Evolutionary conservation across 495 filamentous ascomycete genomes (phyloP), one percentile per base, ranked within the genome.

Genomic region (Penicillium cataractarum): DNA sequence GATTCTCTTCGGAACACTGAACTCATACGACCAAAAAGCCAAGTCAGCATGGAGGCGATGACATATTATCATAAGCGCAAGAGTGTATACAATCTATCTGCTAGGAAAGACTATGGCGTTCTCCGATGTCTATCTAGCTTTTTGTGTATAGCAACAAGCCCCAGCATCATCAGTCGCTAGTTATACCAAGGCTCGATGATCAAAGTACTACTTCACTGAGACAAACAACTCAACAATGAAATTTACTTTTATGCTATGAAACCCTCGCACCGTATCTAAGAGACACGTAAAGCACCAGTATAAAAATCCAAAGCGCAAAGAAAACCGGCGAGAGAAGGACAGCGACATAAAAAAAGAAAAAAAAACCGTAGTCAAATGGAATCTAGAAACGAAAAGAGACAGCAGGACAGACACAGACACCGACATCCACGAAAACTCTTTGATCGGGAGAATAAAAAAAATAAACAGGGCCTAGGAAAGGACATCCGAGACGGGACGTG

Each of bases 361-460:
- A 40, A 54, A 32, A 48, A 48, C 26, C 56, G 46, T 21, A 12
- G 22, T 61, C 24, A 37, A 65, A 63, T 66, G 60, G 63, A 65
- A 65, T 62, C 63, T 65, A 62, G 44, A 65, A 48, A 24, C 51
- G 29, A 42, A 49, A 55, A 53, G 50, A 19, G 44, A 58, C 21
- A 55, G 22, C 21, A 50, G 52, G 40, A 56, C 62, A 49, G 50
- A 64, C 64, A 56, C 62, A 49, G 50, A 64, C 64, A 66, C 60
- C 62, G 52, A 53, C 50, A 60, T 55, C 60, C 27, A 57, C 50
- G 44, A 51, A n/a, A 60, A 39, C 63, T 59, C 52, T 48, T 46
- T 40, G 17, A 48, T 31, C 29, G 10, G 31, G 13, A 44, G 8
- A 4, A 7, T 8, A 51, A 57, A 24, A n/a, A 57, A 19, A 39